Base-by-base conservation (phyloP, 2,329 filamentous ascomycete genomes). In the Aspergillus quadricinctus region DNA sequence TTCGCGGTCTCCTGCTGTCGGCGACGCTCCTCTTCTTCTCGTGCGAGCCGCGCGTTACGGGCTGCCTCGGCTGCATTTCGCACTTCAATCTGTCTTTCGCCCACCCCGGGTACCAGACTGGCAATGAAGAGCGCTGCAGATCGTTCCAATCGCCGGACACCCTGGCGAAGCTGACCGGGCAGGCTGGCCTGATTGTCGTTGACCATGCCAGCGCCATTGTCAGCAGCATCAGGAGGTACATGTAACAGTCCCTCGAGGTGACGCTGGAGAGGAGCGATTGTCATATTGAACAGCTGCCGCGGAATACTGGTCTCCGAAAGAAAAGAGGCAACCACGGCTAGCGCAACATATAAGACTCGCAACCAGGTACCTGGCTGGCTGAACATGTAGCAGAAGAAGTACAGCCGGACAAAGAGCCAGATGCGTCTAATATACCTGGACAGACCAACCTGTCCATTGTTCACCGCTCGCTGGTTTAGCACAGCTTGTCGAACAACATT, bases 51-150 rank as follows among this genome's bases (percentile, higher is more conserved):
- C 17, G 66, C 66, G 57, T 69, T 64, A 17, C 63, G 64, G 49
- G 66, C 69, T 19, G 74, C 74, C 59, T 80, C 77, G 17, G 80
- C 76, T 53, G 80, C 79, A 62, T 82, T 79, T 56, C 81, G 76
- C 27, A 81, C 83, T 59, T 78, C 74, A 14, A 87, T 81, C 66
- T 85, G 82, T 7, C 82, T 75, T 66, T 87, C 84, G 0, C 84
- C 84, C 27, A 87, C 76, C 0, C 84, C 84, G 0, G 84, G 84
- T 66, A 84, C 80, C 50, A 87, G 66, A 68, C 81, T 85, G 0
- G 83, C 84, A 35, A 87, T 67, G 57, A 87, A 84, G n/a, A 87
- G 72, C n/a, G 82, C 82, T 43, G 83, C 64, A 1, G 80, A 80
- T 40, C 84, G 76, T 66, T 87, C 84, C 0, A 77, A 68, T 1